phyloP scores from a whole-genome alignment of 352 stramenopile species.

The Pythium oligandrum region DNA sequence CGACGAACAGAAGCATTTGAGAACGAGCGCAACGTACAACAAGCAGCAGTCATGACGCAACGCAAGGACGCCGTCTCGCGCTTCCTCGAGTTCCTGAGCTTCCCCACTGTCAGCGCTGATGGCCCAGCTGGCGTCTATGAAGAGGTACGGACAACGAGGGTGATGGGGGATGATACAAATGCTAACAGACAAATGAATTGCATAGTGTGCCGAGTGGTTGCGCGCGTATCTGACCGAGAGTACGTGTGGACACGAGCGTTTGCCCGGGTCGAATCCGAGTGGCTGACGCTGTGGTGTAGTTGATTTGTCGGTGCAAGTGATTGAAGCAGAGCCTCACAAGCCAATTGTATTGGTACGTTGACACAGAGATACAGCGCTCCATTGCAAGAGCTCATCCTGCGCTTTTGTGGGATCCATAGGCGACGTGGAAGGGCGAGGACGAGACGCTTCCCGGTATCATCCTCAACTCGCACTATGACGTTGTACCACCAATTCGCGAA shows the following conservation, averaged over 20 bases:
- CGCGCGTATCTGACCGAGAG: constrained; percentile 40
- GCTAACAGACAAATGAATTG: neutral
- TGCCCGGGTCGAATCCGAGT: neutral
- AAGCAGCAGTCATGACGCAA: constrained; percentile 6
- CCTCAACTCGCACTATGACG: constrained; percentile 96
- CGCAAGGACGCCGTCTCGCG: constrained; percentile 35
- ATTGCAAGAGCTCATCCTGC: neutral
- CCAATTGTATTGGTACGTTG: constrained; percentile 85
- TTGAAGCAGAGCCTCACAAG: constrained; percentile 63
- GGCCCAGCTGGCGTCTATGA: constrained; percentile 63
- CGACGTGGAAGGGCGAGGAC: constrained; percentile 83
- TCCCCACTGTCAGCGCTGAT: constrained; percentile 75
- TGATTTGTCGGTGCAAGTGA: constrained; percentile 36
- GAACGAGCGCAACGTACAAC: neutral
- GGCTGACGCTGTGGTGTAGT: constrained; percentile 19
- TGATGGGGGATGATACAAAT: too few relatives aligned
- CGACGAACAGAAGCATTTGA: too few relatives aligned
- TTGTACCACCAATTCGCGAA: constrained; percentile 88
- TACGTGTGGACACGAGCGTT: constrained; percentile 11
- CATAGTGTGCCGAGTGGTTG: constrained; percentile 61
- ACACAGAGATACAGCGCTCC: too few relatives aligned
- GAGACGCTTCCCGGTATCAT: constrained; percentile 83
- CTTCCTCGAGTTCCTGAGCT: constrained; percentile 73
- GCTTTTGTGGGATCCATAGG: constrained; percentile 16
- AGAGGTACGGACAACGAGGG: constrained; percentile 21